phyloP scores from a whole-genome alignment of 495 filamentous ascomycete genomes.

The Cercophora samala region DNA sequence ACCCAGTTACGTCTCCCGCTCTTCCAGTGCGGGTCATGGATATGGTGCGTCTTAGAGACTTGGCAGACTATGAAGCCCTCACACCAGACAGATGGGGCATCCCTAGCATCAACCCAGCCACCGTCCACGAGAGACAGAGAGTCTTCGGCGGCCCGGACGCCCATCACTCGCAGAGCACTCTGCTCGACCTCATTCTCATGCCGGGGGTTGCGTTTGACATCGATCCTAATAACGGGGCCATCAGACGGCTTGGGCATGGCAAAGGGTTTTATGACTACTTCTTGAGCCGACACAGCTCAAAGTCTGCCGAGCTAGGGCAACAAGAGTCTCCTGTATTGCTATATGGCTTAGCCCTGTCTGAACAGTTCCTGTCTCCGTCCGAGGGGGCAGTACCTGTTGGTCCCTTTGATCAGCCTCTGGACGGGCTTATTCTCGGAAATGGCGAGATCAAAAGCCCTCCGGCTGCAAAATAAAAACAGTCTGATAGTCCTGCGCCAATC shows the following conservation, averaged over 20 bases:
- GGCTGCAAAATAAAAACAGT: conserved; percentile 17
- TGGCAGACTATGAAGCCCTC: conserved; percentile 72
- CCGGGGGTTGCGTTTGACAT: conserved; percentile 90
- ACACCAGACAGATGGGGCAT: conserved; percentile 87
- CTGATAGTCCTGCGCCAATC: conserved; percentile 8
- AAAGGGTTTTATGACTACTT: conserved; percentile 98
- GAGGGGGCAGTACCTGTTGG: conserved; percentile 41
- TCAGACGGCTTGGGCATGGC: conserved; percentile 84
- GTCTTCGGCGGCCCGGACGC: conserved; percentile 59
- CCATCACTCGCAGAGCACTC: conserved; percentile 44
- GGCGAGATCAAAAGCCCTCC: conserved; percentile 41
- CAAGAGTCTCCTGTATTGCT: conserved; percentile 51
- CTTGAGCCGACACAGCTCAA: conserved; percentile 64
- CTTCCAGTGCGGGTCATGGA: conserved; percentile 74
- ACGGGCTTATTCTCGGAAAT: conserved; percentile 46
- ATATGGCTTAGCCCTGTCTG: conserved; percentile 82
- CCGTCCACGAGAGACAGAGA: conserved; percentile 60
- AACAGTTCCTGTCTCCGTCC: conserved; percentile 68
- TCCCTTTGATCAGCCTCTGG: conserved; percentile 46
- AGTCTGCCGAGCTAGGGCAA: conserved; percentile 38
- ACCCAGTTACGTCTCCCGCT: conserved; percentile 40
- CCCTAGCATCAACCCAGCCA: conserved; percentile 64
- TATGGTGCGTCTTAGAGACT: conserved; percentile 75
- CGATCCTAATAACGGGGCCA: conserved; percentile 41
- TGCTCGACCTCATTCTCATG: conserved; percentile 82